phyloP scores from a whole-genome alignment of 2,329 filamentous ascomycete genomes.

The Incumbomyces lentus region DNA sequence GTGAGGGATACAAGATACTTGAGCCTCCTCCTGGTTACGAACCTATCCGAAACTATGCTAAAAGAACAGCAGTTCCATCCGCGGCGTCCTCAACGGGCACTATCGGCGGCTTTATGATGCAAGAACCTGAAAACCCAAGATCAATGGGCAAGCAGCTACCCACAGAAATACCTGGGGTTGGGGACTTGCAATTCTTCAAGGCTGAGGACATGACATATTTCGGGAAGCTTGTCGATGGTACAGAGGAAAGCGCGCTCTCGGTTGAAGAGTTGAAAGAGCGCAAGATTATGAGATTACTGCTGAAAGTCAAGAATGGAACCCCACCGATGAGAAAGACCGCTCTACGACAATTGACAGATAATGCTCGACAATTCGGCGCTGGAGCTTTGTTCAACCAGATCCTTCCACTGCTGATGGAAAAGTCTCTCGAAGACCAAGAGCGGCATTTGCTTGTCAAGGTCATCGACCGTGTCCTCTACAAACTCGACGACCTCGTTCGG shows the following conservation, averaged over 20 bases:
- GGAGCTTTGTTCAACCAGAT: conserved; percentile 96
- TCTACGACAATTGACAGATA: conserved; percentile 91
- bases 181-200: conserved; percentile 96
- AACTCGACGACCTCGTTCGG: conserved; percentile 89
- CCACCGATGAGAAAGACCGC: conserved; percentile 98
- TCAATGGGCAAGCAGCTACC: conserved; percentile 81
- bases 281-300: conserved; percentile 91
- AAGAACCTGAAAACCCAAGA: conserved; percentile 77
- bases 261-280: conserved; percentile 95
- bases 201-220: conserved; percentile 98
- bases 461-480: conserved; percentile 96
- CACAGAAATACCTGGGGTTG: conserved; percentile 90
- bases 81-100: conserved; percentile 40
- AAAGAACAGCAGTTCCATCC: conserved; percentile 57
- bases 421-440: conserved; percentile 93
- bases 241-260: conserved; percentile 80
- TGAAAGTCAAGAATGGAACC: conserved; percentile 99
- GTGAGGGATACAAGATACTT: conserved; percentile 85
- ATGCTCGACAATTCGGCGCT: conserved; percentile 89
- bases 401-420: conserved; percentile 93
- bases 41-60: conserved; percentile 64
- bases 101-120: conserved; percentile 85
- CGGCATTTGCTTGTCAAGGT: conserved; percentile 97
- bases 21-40: conserved; percentile 87
- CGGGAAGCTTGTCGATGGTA: conserved; percentile 88